A percentile compares a stretch with the other conserved stretches of the same genome.
Conservation (phyloP, 495 filamentous ascomycete genomes). For the Trichocladium uniseriatum region DNA sequence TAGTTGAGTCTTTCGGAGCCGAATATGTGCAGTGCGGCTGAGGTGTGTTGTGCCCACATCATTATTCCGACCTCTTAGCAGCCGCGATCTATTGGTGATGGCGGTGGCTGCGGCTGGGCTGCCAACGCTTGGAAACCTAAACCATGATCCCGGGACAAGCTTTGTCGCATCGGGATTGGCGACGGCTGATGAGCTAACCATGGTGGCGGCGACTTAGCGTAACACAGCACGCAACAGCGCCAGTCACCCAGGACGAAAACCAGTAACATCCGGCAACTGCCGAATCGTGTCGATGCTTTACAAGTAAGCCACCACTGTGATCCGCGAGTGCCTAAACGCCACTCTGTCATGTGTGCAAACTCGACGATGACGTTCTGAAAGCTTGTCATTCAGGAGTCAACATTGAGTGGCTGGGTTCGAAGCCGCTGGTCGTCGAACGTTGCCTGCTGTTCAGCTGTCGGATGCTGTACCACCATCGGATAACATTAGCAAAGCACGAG, state of each 20-base stretch:
- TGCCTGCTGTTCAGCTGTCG: no score
- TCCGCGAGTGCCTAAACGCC: no score
- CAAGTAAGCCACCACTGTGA: no score
- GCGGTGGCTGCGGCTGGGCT: constrained; percentile 14
- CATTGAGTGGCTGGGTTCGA: no score
- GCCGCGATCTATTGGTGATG: constrained; percentile 8
- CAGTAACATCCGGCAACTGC: not conserved
- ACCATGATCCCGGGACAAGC: not conserved
- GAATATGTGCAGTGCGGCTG: constrained; percentile 25
- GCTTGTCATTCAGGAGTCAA: no score
- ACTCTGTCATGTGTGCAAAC: no score
- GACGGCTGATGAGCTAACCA: not conserved
- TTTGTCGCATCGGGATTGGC: constrained; percentile 19
- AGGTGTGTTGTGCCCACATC: not conserved
- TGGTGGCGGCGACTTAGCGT: constrained; percentile 1
- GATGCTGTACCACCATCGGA: no score
- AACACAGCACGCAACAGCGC: not conserved
- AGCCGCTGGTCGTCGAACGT: no score
- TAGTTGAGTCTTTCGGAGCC: constrained; percentile 8
- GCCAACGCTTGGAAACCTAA: no score
- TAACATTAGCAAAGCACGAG: no score
- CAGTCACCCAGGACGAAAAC: constrained; percentile 1
- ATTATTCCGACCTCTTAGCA: constrained; percentile 16
- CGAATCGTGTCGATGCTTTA: no score
- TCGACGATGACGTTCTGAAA: no score